phyloP scores from a whole-genome alignment of 768 basidiomycete genomes.

The Mycena galericulata region DNA sequence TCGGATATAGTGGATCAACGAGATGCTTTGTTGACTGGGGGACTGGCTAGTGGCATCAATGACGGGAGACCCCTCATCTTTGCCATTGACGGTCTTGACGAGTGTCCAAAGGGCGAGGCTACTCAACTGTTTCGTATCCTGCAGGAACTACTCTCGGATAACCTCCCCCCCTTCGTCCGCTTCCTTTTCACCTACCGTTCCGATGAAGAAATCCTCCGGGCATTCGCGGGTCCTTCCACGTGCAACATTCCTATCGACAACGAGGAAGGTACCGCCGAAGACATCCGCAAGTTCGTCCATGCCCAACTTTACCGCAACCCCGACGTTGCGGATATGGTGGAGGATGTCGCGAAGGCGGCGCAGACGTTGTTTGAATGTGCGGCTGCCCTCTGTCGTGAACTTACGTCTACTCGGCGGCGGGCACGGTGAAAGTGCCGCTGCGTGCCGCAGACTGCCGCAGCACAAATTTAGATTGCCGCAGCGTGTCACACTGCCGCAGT shows the following conservation, averaged over 20 bases:
- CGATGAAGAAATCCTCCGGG: not conserved
- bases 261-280: conserved; percentile 2
- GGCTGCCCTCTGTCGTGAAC: conserved; percentile 1
- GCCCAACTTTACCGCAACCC: not conserved
- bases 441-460: too few relatives aligned
- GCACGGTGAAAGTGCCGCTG: too few relatives aligned
- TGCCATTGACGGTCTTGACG: not conserved
- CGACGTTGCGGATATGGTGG: conserved; percentile 4
- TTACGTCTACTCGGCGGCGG: not conserved
- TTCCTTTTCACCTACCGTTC: conserved; percentile 2
- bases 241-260: not conserved
- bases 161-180: not conserved
- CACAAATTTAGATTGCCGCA: too few relatives aligned
- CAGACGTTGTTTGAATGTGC: conserved; percentile 12
- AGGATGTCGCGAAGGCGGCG: conserved; percentile 5
- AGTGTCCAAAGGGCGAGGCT: not conserved
- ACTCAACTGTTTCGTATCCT: not conserved
- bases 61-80: not conserved
- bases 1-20: not conserved
- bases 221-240: not conserved
- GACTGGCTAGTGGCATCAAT: too few relatives aligned
- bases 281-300: conserved; percentile 5
- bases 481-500: too few relatives aligned
- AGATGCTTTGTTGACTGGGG: not conserved
- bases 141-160: not conserved